Percentiles rank a stretch among this genome's conserved stretches.
These are phyloP conservation scores for Globisporangium ultimum DNA, from an alignment of 352 stramenopile genomes.

Conservation along the genomic window DNA sequence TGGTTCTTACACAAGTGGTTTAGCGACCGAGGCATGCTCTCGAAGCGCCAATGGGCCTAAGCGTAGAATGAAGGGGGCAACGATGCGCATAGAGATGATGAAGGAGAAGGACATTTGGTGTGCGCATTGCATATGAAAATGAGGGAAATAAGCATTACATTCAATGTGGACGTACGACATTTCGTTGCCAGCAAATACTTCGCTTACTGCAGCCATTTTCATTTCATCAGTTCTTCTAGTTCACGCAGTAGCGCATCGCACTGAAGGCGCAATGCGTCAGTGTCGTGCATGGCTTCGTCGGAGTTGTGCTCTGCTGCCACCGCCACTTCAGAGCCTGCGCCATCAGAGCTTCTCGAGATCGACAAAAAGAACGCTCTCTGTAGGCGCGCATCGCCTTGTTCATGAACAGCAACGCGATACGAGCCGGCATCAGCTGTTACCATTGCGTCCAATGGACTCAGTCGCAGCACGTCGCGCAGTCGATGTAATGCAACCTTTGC, in stretches of 20 bases:
- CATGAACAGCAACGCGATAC: constrained; percentile 32
- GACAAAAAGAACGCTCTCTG: constrained; percentile 28
- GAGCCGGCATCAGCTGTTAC: constrained; percentile 36
- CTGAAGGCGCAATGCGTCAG: neutral
- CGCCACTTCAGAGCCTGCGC: neutral
- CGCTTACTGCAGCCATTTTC: too few species aligned
- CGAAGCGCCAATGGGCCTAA: constrained; percentile 71
- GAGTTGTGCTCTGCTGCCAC: neutral
- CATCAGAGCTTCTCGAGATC: constrained; percentile 10
- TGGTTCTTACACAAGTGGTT: constrained; percentile 87
- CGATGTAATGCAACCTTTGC: constrained; percentile 25
- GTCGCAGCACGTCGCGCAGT: constrained; percentile 42
- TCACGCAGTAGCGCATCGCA: constrained; percentile 10
- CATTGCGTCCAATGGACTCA: constrained; percentile 60
- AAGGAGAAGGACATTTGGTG: constrained; percentile 1
- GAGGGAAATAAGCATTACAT: neutral
- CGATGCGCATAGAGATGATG: neutral
- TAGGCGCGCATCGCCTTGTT: too few species aligned
- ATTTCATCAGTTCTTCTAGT: constrained; percentile 3
- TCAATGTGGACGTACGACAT: neutral
- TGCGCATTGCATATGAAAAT: neutral
- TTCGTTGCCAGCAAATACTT: neutral
- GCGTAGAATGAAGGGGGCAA: neutral
- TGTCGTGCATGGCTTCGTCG: neutral
- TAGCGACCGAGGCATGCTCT: constrained; percentile 64